Conservation (phyloP, 768 basidiomycete genomes). For the Mycena galopus region DNA sequence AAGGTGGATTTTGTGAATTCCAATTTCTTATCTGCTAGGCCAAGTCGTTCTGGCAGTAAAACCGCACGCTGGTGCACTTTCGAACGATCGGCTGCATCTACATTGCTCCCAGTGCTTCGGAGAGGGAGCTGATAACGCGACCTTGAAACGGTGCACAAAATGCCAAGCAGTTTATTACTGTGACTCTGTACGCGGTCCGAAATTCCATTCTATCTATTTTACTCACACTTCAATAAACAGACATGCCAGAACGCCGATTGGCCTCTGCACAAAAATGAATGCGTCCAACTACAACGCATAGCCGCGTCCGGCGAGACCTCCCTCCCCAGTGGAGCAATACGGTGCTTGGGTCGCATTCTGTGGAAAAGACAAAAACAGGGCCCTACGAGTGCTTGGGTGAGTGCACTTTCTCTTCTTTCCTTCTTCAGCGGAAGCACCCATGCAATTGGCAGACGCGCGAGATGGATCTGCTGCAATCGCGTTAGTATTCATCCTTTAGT, state of each 20-base stretch:
- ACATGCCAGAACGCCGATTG: constrained; percentile 82
- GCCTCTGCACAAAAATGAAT: constrained; percentile 84
- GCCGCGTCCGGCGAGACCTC: constrained; percentile 62
- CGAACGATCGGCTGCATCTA: constrained; percentile 67
- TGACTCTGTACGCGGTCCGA: constrained; percentile 66
- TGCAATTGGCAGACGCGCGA: constrained; percentile 68
- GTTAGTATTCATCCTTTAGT: constrained; percentile 58
- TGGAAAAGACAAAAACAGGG: constrained; percentile 74
- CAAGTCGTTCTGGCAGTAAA: constrained; percentile 65
- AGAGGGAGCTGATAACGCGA: constrained; percentile 46
- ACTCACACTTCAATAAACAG: constrained; percentile 58
- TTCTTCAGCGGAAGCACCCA: neutral
- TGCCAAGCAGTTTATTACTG: constrained; percentile 86
- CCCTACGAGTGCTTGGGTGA: constrained; percentile 69
- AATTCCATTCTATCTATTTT: neutral
- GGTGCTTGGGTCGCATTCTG: constrained; percentile 82
- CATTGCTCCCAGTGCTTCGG: constrained; percentile 81
- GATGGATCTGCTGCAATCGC: constrained; percentile 80
- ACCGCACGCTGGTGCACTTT: constrained; percentile 76
- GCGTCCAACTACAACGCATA: constrained; percentile 68
- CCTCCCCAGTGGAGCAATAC: constrained; percentile 82
- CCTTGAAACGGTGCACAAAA: constrained; percentile 77
- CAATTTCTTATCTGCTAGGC: constrained; percentile 56
- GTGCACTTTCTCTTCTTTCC: constrained; percentile 35
- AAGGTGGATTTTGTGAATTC: no score